Percentiles rank a stretch among this genome's conserved stretches.
These are phyloP conservation scores for Blepharisma japonicum DNA, from an alignment of 73 alveolate species.

Conservation along the genomic window DNA sequence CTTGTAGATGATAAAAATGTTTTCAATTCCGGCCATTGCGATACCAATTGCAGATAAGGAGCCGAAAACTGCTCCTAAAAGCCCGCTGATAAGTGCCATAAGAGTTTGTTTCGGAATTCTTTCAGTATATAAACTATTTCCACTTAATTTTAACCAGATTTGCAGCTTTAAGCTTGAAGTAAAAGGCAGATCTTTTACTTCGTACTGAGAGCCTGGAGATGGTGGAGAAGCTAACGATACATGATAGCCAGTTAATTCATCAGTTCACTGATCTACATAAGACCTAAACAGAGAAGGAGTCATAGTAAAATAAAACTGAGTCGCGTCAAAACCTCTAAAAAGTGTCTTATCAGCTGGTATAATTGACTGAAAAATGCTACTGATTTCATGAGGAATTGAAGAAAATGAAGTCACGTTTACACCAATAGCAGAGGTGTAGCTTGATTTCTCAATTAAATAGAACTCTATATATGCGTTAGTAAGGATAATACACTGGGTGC, in stretches of 20 bases:
- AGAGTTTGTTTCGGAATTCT: neutral
- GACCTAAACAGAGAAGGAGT: constrained; percentile 10
- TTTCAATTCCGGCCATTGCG: neutral
- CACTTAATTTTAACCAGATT: neutral
- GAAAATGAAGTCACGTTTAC: neutral
- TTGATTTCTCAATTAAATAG: neutral
- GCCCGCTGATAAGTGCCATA: neutral
- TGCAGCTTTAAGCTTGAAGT: neutral
- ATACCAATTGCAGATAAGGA: neutral
- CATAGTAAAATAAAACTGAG: constrained; percentile 1
- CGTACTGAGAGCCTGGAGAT: neutral
- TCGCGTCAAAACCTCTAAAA: constrained; percentile 4
- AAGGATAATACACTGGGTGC: too few species aligned
- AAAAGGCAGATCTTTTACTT: neutral
- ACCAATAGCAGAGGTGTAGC: neutral
- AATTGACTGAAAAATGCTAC: neutral
- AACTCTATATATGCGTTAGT: too few species aligned
- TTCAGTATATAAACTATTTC: neutral
- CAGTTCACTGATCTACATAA: neutral
- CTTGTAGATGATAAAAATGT: too few species aligned
- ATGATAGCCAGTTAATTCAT: neutral
- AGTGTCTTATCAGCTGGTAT: neutral
- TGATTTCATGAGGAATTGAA: neutral
- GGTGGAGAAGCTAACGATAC: neutral
- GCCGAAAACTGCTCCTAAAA: constrained; percentile 1